Evolutionary conservation across 192 early-diverging fungal species (phyloP), one percentile per base, ranked within the genome.

Genomic region (Cetraspora pellucida): DNA sequence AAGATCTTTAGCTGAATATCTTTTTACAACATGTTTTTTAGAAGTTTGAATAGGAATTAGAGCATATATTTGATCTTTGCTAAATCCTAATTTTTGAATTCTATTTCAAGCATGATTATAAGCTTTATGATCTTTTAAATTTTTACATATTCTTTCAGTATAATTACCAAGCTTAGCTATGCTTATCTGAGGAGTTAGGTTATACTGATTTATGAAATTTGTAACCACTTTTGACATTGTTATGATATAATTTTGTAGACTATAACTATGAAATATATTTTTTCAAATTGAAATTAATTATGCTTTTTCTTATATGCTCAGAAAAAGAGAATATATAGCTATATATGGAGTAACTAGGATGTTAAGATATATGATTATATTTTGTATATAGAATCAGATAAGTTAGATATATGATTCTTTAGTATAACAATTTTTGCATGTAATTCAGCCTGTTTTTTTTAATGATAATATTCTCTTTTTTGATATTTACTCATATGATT

Each of bases 221-320:
- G 59, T 61, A n/a, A 23, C 59, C 13, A 61, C 28, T 61, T 61
- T 61, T 61, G 59, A 61, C 59, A 61, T 61, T 61, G 59, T 61
- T 3, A 28, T 2, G 59, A 21, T 11, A 61, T 61, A 30, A 1
- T 61, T 61, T 11, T 23, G 59, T 21, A 21, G 59, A 61, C 28
- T 61, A 61, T 61, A 61, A 61, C 47, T 49, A 49, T 49, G 47
- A 13, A 6, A 49, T 49, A 49, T 49, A 49, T n/a, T 49, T 49
- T 49, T 49, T 49, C 47, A 49, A 49, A 49, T 49, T 13, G 47
- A 49, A 49, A 49, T 49, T 49, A 49, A 10, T 49, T 49, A 49
- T 49, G n/a, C n/a, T n/a, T n/a, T n/a, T n/a, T n/a, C n/a, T n/a
- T n/a, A n/a, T n/a, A n/a, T n/a, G n/a, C n/a, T n/a, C n/a, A n/a